Conservation (phyloP, 169 alveolate species). For the Eimeria necatrix region DNA sequence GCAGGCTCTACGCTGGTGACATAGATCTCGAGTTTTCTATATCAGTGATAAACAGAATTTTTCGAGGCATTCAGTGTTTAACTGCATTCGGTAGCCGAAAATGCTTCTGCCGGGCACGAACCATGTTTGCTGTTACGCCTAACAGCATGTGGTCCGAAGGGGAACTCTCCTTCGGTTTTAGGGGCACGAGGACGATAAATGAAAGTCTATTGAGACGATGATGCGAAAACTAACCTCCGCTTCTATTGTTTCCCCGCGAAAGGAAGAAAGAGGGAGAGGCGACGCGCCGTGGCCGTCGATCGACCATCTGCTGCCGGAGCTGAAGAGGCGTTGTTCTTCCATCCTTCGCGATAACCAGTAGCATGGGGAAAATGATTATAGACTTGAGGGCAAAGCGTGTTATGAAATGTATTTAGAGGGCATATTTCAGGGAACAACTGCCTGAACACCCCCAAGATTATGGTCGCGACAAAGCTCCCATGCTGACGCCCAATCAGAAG, state of each 20-base stretch:
- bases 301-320: constrained; percentile 17
- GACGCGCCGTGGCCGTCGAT: background rate
- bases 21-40: background rate
- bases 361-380: background rate
- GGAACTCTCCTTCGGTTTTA: background rate
- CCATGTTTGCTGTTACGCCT: too few relatives aligned
- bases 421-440: too few relatives aligned
- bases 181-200: background rate
- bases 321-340: background rate
- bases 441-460: too few relatives aligned
- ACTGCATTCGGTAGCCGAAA: too few relatives aligned
- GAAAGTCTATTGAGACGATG: background rate
- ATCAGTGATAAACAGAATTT: too few relatives aligned
- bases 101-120: too few relatives aligned
- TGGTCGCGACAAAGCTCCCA: too few relatives aligned
- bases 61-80: too few relatives aligned
- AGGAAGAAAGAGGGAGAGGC: background rate
- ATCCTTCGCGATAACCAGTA: background rate
- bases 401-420: too few relatives aligned
- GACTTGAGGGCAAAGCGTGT: too few relatives aligned
- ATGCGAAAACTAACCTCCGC: background rate
- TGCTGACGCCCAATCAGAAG: too few relatives aligned
- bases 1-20: background rate
- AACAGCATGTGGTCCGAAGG: too few relatives aligned
- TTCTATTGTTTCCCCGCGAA: background rate